These are phyloP conservation scores for Conoideocrella luteorostrata DNA, from an alignment of 2,329 filamentous ascomycete genomes.

Conservation along the genomic window DNA sequence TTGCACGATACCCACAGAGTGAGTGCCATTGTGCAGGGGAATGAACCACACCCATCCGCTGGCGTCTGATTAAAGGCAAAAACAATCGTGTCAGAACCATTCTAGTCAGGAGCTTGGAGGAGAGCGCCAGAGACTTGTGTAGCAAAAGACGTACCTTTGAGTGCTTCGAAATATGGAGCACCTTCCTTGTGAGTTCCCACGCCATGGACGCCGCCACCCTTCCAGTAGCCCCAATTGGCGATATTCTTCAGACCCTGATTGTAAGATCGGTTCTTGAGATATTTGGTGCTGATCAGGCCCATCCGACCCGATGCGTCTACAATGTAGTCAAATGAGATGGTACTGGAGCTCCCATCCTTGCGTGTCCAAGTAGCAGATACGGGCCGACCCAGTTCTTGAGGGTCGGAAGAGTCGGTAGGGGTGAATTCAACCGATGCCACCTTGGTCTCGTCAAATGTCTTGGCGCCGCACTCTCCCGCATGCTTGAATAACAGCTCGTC, in stretches of 20 bases:
- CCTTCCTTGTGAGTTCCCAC: constrained; percentile 27
- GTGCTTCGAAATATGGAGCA: constrained; percentile 37
- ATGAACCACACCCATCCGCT: constrained; percentile 47
- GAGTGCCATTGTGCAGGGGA: constrained; percentile 39
- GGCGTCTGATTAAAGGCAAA: constrained; percentile 22
- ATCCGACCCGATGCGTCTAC: constrained; percentile 41
- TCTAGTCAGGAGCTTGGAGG: too few relatives aligned
- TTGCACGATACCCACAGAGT: constrained; percentile 36
- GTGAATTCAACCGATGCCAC: constrained; percentile 28
- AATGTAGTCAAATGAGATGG: constrained; percentile 39
- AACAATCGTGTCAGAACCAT: too few relatives aligned
- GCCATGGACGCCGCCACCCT: constrained; percentile 25
- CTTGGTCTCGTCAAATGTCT: constrained; percentile 33
- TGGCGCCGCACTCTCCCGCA: constrained; percentile 31
- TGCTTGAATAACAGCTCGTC: constrained; percentile 39
- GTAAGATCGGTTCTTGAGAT: constrained; percentile 39
- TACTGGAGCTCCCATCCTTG: constrained; percentile 29
- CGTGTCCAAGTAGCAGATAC: constrained; percentile 28
- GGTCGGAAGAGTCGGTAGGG: too few relatives aligned
- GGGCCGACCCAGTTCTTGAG: too few relatives aligned
- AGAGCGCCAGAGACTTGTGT: too few relatives aligned
- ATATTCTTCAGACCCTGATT: constrained; percentile 43
- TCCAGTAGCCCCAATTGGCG: constrained; percentile 44
- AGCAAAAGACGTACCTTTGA: constrained; percentile 21
- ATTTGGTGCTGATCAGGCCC: constrained; percentile 40